phyloP scores from a whole-genome alignment of 331 rosid genomes.

The Cydonia oblonga region DNA sequence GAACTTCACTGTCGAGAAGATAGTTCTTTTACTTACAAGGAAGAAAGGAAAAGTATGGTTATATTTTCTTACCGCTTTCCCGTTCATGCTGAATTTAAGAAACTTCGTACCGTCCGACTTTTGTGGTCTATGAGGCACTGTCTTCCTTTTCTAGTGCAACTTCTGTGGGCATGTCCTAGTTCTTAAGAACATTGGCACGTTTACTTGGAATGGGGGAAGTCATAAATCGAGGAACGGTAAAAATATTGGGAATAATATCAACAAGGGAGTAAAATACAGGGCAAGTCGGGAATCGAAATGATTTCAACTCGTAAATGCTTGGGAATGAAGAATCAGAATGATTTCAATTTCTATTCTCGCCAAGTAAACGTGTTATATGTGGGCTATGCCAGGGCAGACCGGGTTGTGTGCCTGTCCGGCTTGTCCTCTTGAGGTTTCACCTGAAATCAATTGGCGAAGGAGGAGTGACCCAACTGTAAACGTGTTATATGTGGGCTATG shows the following conservation, averaged over 20 bases:
- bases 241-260: no score
- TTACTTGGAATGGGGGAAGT: not conserved
- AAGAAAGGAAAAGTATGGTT: not conserved
- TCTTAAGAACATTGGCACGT: not conserved
- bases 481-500: no score
- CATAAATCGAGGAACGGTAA: not conserved
- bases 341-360: not conserved
- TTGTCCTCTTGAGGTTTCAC: no score
- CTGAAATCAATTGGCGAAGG: no score
- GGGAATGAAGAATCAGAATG: not conserved
- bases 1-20: slow-evolving; percentile 11
- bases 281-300: not conserved
- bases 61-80: not conserved
- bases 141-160: not conserved
- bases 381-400: no score
- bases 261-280: not conserved
- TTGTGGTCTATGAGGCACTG: not conserved
- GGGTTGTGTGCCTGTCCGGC: not conserved
- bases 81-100: no score
- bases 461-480: not conserved
- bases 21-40: slow-evolving; percentile 12
- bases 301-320: not conserved
- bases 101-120: not conserved
- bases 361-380: not conserved
- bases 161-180: not conserved